phyloP scores from a whole-genome alignment of 2,329 filamentous ascomycete genomes.

The Xylariaceae sp. region DNA sequence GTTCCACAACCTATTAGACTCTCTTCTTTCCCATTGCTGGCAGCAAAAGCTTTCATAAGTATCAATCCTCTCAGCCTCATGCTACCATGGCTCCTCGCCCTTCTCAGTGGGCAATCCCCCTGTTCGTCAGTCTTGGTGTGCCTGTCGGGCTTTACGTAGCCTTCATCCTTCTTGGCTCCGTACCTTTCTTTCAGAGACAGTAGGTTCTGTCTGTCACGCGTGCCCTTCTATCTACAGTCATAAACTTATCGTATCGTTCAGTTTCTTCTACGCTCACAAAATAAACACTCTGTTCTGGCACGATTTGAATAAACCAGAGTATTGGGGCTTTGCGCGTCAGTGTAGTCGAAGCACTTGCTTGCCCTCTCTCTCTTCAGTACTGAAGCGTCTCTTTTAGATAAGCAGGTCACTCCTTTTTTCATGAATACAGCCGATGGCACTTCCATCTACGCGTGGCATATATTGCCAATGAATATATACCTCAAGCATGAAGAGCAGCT shows the following conservation, averaged over 20 bases:
- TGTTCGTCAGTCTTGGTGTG: conserved; percentile 51
- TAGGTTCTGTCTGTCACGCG: conserved; percentile 42
- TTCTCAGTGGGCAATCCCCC: conserved; percentile 32
- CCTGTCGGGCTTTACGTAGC: conserved; percentile 62
- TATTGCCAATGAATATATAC: conserved; percentile 76
- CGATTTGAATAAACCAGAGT: conserved; percentile 71
- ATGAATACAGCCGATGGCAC: conserved; percentile 72
- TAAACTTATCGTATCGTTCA: conserved; percentile 32
- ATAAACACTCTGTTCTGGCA: conserved; percentile 69
- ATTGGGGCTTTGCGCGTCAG: conserved; percentile 81
- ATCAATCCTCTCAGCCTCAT: background rate
- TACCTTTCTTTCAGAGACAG: conserved; percentile 75
- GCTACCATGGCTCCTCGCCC: conserved; percentile 27
- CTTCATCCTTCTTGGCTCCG: conserved; percentile 62
- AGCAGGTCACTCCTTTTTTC: conserved; percentile 84
- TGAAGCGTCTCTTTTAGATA: conserved; percentile 47
- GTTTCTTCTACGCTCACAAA: conserved; percentile 79
- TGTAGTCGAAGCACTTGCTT: no score
- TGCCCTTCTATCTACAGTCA: no score
- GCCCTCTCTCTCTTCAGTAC: no score
- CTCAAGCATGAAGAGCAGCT: conserved; percentile 64
- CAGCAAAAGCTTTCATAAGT: no score
- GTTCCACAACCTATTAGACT: no score
- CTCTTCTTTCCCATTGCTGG: no score
- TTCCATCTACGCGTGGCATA: conserved; percentile 83